These are phyloP conservation scores for Colletotrichum simmondsii DNA, from an alignment of 2,329 filamentous ascomycete genomes.

Conservation along the genomic window DNA sequence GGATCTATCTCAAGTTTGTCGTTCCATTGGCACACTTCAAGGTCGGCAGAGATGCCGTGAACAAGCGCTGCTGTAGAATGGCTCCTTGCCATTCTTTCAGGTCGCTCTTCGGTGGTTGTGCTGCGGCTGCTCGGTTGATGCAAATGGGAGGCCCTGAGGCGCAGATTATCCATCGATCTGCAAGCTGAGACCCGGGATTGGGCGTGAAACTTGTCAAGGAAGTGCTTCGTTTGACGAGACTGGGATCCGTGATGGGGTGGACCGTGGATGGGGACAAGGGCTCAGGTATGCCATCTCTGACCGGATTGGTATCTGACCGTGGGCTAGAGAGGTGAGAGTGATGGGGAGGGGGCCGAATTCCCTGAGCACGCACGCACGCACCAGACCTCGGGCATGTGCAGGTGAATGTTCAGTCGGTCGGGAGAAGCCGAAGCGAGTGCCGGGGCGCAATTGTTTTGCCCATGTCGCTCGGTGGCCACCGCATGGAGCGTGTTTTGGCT, in stretches of 20 bases:
- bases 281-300: constrained; percentile 42
- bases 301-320: constrained; percentile 45
- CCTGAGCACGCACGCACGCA: background rate
- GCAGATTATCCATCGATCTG: constrained; percentile 48
- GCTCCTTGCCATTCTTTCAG: background rate
- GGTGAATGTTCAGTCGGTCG: constrained; percentile 30
- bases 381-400: constrained; percentile 32
- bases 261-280: constrained; percentile 32
- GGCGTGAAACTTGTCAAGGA: constrained; percentile 51
- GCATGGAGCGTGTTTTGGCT: constrained; percentile 5
- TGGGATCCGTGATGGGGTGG: constrained; percentile 33
- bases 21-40: constrained; percentile 12
- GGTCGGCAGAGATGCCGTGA: background rate
- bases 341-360: constrained; percentile 8
- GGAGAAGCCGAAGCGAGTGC: constrained; percentile 34
- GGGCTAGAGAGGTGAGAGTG: background rate
- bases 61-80: constrained; percentile 18
- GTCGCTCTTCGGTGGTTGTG: background rate
- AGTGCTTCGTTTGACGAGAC: constrained; percentile 37
- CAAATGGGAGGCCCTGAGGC: constrained; percentile 39
- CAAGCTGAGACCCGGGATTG: constrained; percentile 53
- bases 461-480: constrained; percentile 10
- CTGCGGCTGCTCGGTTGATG: constrained; percentile 18
- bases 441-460: constrained; percentile 1
- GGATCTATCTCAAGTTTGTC: constrained; percentile 20